These are phyloP conservation scores for Chernovozyma aurita DNA, from an alignment of 1,139 yeast genomes.

Conservation along the genomic window DNA sequence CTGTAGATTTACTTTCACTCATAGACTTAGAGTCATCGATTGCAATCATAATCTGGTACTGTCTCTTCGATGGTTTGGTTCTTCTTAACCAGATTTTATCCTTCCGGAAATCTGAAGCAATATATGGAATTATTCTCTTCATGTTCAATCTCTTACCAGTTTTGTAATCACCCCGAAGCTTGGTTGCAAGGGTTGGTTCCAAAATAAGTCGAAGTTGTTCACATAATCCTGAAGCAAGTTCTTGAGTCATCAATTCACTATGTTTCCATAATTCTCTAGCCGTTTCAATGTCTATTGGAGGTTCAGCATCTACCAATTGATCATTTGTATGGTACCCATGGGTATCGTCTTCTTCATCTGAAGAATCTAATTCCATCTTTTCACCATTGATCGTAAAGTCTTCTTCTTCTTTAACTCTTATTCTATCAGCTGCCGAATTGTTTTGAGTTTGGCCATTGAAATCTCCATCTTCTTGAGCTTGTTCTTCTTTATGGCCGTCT, in stretches of 20 bases:
- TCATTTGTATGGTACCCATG: neutral
- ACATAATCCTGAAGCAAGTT: constrained; percentile 79
- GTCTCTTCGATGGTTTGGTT: constrained; percentile 95
- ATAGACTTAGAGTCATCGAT: constrained; percentile 97
- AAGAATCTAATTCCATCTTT: constrained; percentile 23
- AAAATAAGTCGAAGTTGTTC: constrained; percentile 90
- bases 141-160: constrained; percentile 96
- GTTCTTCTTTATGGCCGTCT: constrained; percentile 12
- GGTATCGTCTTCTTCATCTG: constrained; percentile 14
- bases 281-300: constrained; percentile 55
- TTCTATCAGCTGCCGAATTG: constrained; percentile 48
- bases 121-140: constrained; percentile 96
- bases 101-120: constrained; percentile 95
- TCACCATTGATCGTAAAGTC: constrained; percentile 11
- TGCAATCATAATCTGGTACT: constrained; percentile 95
- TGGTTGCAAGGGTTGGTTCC: constrained; percentile 94
- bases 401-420: constrained; percentile 21
- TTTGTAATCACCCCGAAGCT: constrained; percentile 90
- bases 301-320: constrained; percentile 11
- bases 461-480: constrained; percentile 35
- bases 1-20: constrained; percentile 89
- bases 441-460: constrained; percentile 51
- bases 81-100: constrained; percentile 98
- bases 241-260: constrained; percentile 81
- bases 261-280: constrained; percentile 78